Evolutionary conservation across 495 filamentous ascomycete genomes (phyloP).

Genomic region (Penicillium parvum): DNA sequence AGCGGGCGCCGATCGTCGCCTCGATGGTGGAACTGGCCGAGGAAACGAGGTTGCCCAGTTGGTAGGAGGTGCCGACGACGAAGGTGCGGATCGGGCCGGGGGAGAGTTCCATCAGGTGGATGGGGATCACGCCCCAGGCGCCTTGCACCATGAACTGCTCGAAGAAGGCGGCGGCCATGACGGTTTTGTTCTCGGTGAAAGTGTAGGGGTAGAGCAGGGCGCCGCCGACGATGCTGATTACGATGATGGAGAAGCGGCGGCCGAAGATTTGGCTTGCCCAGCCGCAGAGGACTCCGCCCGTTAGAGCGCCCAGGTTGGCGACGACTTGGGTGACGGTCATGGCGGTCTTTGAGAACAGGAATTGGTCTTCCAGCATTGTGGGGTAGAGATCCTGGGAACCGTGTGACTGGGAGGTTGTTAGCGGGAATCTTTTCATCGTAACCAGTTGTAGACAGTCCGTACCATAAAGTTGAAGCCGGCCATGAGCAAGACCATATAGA

Average conservation of each 20-base stretch:
- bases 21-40: constrained; percentile 81
- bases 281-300: constrained; percentile 70
- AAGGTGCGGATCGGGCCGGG: constrained; percentile 80
- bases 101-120: constrained; percentile 83
- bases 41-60: constrained; percentile 79
- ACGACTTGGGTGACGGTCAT: constrained; percentile 84
- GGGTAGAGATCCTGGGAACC: constrained; percentile 91
- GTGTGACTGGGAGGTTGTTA: constrained; percentile 50
- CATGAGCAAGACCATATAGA: constrained; percentile 82
- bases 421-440: too few relatives aligned
- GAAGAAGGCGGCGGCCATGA: constrained; percentile 86
- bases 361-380: constrained; percentile 76
- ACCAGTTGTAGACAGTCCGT: too few relatives aligned
- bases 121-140: constrained; percentile 79
- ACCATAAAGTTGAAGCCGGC: constrained; percentile 90
- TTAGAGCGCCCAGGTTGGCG: constrained; percentile 76
- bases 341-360: constrained; percentile 61
- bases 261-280: constrained; percentile 80
- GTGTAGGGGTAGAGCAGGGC: constrained; percentile 80
- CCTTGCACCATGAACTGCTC: constrained; percentile 89
- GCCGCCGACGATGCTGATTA: constrained; percentile 70
- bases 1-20: constrained; percentile 73
- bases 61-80: constrained; percentile 77
- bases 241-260: constrained; percentile 74
- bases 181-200: constrained; percentile 52